Percentiles rank a stretch among this genome's conserved stretches.
Evolutionary conservation across 2,329 filamentous ascomycete genomes (phyloP).

Genomic region (Fusarium denticulatum): DNA sequence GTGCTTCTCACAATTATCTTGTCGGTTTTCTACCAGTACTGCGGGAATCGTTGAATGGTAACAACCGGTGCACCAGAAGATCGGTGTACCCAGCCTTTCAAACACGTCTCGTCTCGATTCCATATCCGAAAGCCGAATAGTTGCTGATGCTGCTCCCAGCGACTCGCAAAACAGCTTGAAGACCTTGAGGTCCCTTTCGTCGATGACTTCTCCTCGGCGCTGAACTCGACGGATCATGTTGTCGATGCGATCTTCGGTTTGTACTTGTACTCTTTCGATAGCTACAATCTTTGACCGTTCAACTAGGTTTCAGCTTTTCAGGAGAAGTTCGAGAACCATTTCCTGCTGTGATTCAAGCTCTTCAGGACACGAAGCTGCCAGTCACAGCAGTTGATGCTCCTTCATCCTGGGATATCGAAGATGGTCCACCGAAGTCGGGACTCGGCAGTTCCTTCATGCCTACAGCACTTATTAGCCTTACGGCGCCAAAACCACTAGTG

Average conservation of each 20-base stretch:
- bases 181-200: constrained; percentile 86
- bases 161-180: constrained; percentile 84
- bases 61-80: constrained; percentile 3
- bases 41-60: constrained; percentile 18
- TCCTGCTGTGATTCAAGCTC: constrained; percentile 77
- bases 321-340: constrained; percentile 95
- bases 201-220: constrained; percentile 76
- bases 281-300: constrained; percentile 20
- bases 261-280: constrained; percentile 35
- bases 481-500: constrained; percentile 90
- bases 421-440: constrained; percentile 80
- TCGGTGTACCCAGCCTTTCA: constrained; percentile 6
- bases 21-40: constrained; percentile 29
- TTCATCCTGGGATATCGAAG: constrained; percentile 93
- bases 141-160: constrained; percentile 60
- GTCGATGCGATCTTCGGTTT: constrained; percentile 92
- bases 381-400: constrained; percentile 93
- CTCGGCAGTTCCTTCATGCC: constrained; percentile 85
- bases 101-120: constrained; percentile 5
- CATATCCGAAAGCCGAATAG: constrained; percentile 9
- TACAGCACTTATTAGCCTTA: constrained; percentile 82
- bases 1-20: constrained; percentile 31
- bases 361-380: constrained; percentile 77
- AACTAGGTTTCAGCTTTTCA: constrained; percentile 85
- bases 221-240: constrained; percentile 78